phyloP scores from a whole-genome alignment of 1,284 basidiomycete genomes.

The Cyathus olla region DNA sequence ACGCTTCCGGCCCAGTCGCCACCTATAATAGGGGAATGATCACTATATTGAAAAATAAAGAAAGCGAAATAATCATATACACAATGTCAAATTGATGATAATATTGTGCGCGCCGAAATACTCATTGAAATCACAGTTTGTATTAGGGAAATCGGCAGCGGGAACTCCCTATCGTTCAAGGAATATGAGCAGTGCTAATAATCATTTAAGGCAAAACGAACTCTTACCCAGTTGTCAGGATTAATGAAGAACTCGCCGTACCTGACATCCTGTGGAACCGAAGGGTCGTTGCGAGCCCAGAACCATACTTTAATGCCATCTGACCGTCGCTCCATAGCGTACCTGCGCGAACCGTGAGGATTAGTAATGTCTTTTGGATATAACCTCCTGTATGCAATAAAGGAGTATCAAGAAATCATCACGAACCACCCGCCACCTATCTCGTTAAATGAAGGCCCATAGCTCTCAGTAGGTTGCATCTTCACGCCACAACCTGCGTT shows the following conservation, averaged over 20 bases:
- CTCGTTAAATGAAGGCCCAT: constrained; percentile 69
- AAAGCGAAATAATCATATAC: constrained; percentile 31
- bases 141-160: constrained; percentile 54
- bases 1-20: constrained; percentile 48
- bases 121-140: constrained; percentile 49
- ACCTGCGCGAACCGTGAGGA: constrained; percentile 30
- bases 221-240: constrained; percentile 54
- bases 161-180: constrained; percentile 51
- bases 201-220: constrained; percentile 19
- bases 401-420: not conserved
- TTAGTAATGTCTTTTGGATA: constrained; percentile 37
- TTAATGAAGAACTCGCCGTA: constrained; percentile 46
- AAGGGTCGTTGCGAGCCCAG: constrained; percentile 53
- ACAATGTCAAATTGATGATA: constrained; percentile 57
- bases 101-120: constrained; percentile 59
- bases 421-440: constrained; percentile 70
- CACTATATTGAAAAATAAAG: not conserved
- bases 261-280: constrained; percentile 50
- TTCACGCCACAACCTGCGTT: constrained; percentile 76
- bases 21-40: constrained; percentile 33
- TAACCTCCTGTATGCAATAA: constrained; percentile 4
- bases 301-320: constrained; percentile 62
- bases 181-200: constrained; percentile 36
- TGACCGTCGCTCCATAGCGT: constrained; percentile 58
- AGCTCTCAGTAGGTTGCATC: constrained; percentile 55